Base-by-base conservation (phyloP, 179 eudicot species). In the Heliamphora pulchella region DNA sequence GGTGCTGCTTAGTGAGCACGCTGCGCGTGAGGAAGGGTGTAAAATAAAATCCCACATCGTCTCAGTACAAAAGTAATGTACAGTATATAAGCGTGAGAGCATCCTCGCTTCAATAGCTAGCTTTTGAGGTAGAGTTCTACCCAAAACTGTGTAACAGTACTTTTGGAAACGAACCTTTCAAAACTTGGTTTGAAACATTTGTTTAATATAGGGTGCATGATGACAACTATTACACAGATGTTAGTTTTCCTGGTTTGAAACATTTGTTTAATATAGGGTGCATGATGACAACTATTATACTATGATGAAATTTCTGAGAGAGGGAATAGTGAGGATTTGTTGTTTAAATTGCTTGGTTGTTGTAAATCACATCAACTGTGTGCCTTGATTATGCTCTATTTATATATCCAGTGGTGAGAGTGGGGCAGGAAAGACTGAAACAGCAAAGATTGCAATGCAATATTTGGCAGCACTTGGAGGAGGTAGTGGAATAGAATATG, bases 401-500 rank as follows among this genome's bases (percentile, higher is more conserved):
- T 79, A 39, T 76, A 44, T 88, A 41, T 79, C 55, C 91, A 94
- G 97, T 84, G 98, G 99, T 57, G 99, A 96, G 88, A 96, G 99
- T 86, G 99, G 99, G 83, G 97, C 99, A 8, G 99, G 99, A 64
- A 96, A 96, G 84, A 96, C 99, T 14, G 99, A 96, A 85, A 96
- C 99, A 63, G 99, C 99, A 81, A 96, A 96, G 88, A 96, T 96
- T 84, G 97, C 99, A 68, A 96, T 96, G 99, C 98, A 96, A 83
- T 96, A 96, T 87, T 87, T 96, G 91, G 99, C 99, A 84, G 91
- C 99, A 39, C 90, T 96, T 61, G 99, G 99, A 83, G 99, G 98
- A 78, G 99, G 97, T 76, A 93, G 94, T 86, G 99, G 98, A 69
- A 94, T 96, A 85, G 99, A 94, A 80, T 88, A 90, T 81, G 98